Evolutionary conservation across 2,329 filamentous ascomycete genomes (phyloP), one percentile per base, ranked within the genome.

Genomic region (Chrysoporthe austroafricana): DNA sequence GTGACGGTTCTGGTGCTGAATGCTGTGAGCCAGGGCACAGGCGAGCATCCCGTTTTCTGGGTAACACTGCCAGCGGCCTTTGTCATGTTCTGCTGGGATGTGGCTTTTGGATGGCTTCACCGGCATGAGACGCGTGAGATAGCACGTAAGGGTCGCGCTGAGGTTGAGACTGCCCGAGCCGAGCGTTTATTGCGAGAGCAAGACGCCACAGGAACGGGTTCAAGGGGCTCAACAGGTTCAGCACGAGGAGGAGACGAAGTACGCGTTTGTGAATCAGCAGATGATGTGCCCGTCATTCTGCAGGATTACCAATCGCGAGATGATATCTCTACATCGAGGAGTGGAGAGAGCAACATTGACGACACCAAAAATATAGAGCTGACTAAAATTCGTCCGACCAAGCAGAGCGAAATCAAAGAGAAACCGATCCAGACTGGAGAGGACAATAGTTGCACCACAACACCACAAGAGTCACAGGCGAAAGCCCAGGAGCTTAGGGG

Each of bases 51-150:
- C 0, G 89, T 92, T 0, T 92, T 85, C 69, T 92, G 84, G 78
- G 86, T 93, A 0, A 93, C 90, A 0, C 73, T 91, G 2, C 91
- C 91, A 1, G 91, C 88, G 0, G 90, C 90, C 0, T 80, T 88
- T 39, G 77, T 92, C 62, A 90, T 91, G 85, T 85, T 93, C 57
- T 85, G 83, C 72, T 92, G 88, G 84, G 90, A 93, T 71, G 50
- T 92, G 6, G 78, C 72, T 0, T 87, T 83, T 69, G 91, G 90
- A 0, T 93, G 90, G 90, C 72, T 81, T 1, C 80, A 88, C 73
- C 83, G 90, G 2, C 74, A 87, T 3, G 84, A 90, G 69, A 91
- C 90, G 0, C 85, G 90, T 0, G 79, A 84, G 18, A 89, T 91
- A 54, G 88, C 90, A 2, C 81, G 80, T 2, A 82, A 83, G 57